Evolutionary conservation across 1,284 basidiomycete species (phyloP), one percentile per base, ranked within the genome.

Genomic region (Cutaneotrichosporon mucoides): DNA sequence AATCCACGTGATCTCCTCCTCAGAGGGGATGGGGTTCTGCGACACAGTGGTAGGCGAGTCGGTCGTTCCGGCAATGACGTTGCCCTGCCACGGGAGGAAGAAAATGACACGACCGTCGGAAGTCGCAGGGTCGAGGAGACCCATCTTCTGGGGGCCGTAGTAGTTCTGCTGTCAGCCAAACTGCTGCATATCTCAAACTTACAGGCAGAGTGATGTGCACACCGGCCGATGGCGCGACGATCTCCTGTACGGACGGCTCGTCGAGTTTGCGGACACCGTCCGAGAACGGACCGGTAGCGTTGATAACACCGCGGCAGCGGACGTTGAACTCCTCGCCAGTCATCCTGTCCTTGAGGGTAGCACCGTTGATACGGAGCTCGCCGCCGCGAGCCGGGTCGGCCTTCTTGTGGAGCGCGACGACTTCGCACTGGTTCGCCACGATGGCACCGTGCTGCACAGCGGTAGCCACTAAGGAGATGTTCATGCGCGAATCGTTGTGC

Each of bases 401-500:
- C 62, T 76, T 74, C 80, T 95, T 94, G 79, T 88, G 85, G 13
- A 98, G 82, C 13, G 82, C 78, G 10, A 86, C 87, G 49, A 98
- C 92, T 72, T 94, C 89, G 71, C 86, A 87, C 79, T 98, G 91
- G 81, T 99, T 99, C 51, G 88, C 87, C 10, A 89, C 88, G 6
- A 86, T 84, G 1, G 94, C 93, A 44, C 95, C 95, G 63, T 92
- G 87, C 71, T 92, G 90, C 46, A 97, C 91, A 7, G 95, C 95
- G 5, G 90, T 97, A 85, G 97, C 86, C 68, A 94, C 83, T 55
- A 94, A 83, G 1, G 94, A 92, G 56, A 97, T 86, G 79, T 98
- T 98, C 95, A 99, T 99, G 41, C 95, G 85, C 5, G 95, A 89
- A 73, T 99, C 95, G 71, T 97, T 99, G 81, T 99, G 95, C 81